Evolutionary conservation across 2,329 filamentous ascomycete species (phyloP).

Genomic region (Arachnomyces sp.): DNA sequence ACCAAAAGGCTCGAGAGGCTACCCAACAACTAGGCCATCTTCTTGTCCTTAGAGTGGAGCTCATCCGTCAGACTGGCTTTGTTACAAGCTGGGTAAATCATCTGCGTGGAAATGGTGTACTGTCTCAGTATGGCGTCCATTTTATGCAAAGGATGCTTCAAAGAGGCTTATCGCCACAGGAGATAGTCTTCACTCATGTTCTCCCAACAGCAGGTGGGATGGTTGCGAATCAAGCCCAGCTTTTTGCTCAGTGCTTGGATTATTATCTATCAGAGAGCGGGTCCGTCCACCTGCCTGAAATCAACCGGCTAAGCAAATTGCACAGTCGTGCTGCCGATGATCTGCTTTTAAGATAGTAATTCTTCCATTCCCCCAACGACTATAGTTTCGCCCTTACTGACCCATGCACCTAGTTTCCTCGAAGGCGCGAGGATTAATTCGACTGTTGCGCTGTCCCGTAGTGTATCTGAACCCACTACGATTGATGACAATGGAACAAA

Average conservation of each 20-base stretch:
- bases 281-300: conserved; percentile 39
- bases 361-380: background rate
- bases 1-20: conserved; percentile 41
- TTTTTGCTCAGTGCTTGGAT: conserved; percentile 52
- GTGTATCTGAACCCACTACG: conserved; percentile 24
- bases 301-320: conserved; percentile 41
- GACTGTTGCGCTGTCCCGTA: conserved; percentile 30
- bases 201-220: conserved; percentile 51
- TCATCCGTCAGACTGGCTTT: conserved; percentile 35
- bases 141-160: conserved; percentile 49
- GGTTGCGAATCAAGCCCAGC: conserved; percentile 51
- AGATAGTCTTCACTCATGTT: conserved; percentile 51
- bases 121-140: conserved; percentile 48
- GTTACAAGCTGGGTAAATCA: conserved; percentile 34
- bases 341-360: conserved; percentile 45
- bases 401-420: conserved; percentile 27
- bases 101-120: too few relatives aligned
- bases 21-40: conserved; percentile 45
- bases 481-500: conserved; percentile 29
- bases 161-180: conserved; percentile 38
- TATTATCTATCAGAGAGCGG: conserved; percentile 49
- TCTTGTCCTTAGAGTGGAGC: conserved; percentile 42
- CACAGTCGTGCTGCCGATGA: conserved; percentile 41
- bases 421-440: conserved; percentile 33
- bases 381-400: background rate